Conservation (phyloP, 2,329 filamentous ascomycete species). For the Arthroderma sp. region DNA sequence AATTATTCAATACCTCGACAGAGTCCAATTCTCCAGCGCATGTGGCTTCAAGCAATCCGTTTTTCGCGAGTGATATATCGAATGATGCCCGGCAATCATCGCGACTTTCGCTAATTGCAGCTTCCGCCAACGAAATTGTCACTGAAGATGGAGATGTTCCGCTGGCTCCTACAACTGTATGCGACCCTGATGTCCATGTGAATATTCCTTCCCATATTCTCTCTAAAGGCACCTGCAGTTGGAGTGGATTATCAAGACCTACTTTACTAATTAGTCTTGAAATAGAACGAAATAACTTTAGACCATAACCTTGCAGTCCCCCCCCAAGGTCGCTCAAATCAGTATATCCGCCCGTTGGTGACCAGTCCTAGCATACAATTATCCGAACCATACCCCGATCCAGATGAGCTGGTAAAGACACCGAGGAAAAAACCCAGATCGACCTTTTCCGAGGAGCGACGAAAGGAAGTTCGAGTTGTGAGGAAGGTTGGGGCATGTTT, state of each 20-base stretch:
- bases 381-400: constrained; percentile 27
- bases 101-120: constrained; percentile 33
- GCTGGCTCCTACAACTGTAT: constrained; percentile 21
- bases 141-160: constrained; percentile 21
- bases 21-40: constrained; percentile 15
- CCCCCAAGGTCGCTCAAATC: too few species aligned
- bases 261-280: too few species aligned
- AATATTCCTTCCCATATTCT: too few species aligned
- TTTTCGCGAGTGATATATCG: constrained; percentile 20
- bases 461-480: constrained; percentile 47
- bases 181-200: constrained; percentile 11
- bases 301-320: too few species aligned
- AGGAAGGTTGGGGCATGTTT: constrained; percentile 49
- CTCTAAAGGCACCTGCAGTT: too few species aligned
- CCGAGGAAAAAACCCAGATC: constrained; percentile 38
- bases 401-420: constrained; percentile 26
- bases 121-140: constrained; percentile 34
- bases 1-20: constrained; percentile 3
- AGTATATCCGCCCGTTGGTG: constrained; percentile 29
- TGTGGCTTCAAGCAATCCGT: constrained; percentile 21
- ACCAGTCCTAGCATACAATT: constrained; percentile 28
- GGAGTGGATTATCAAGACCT: too few species aligned
- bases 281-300: too few species aligned
- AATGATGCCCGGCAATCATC: constrained; percentile 27
- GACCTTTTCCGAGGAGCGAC: constrained; percentile 42